Evolutionary conservation across 495 filamentous ascomycete species (phyloP), one percentile per base, ranked within the genome.

Genomic region (Saxophila tyrrhenica): DNA sequence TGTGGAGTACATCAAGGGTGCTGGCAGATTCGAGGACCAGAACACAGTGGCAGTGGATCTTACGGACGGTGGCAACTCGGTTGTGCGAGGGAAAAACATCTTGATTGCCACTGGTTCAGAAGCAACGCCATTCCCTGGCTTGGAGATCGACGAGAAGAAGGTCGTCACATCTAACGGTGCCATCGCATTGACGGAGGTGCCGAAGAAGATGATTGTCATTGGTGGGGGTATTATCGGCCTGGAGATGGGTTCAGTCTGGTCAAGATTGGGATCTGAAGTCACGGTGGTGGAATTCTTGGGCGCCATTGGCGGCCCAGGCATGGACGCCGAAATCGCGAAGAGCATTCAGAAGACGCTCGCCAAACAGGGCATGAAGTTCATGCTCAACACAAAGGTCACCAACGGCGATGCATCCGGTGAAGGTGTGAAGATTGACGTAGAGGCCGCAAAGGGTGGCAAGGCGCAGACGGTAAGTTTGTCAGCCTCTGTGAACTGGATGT

Each of bases 281-380:
- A 98, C 92, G 54, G 89, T 97, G 39, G 89, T 98, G 39, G 92
- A 98, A 71, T 98, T 91, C 74, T 75, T 98, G 41, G 81, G 84
- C 61, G 89, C 94, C 74, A 98, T 98, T 64, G 92, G 92, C 70
- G 92, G 92, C 41, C 92, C 92, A 51, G 92, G 92, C 55, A 98
- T 98, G 92, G 92, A 98, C 62, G 72, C 79, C 47, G 94, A 98
- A 70, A 86, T 98, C 65, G 78, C 89, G 63, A 98, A 98, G 78
- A 75, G 78, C 61, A 78, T 87, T 45, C 92, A 94, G 69, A 95
- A 95, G 80, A 84, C 92, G 61, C 81, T 98, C 51, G 78, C 78
- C 63, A 97, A 96, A 78, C 92, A 98, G 72, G 94, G 92, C 51
- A 91, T 98, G 70, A 94, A 91, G 70, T 98, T 98, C 80, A 95